Evolutionary conservation across 1,284 basidiomycete genomes (phyloP).

Genomic region (Mycena sp.): DNA sequence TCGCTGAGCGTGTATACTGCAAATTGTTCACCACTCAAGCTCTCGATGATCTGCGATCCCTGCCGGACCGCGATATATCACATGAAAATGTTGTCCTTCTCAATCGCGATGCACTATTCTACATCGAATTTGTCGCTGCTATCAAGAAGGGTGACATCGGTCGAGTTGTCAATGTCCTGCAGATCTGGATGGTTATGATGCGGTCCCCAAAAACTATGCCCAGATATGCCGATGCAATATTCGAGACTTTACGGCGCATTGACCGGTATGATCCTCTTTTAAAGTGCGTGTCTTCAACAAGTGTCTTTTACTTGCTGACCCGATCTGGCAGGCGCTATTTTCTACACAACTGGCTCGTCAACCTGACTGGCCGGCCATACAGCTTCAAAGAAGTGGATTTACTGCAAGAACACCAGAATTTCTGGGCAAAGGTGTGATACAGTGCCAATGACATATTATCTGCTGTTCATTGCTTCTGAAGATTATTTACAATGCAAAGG

Average conservation of each 20-base stretch:
- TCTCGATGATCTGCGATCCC: not conserved
- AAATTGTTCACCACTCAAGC: slow-evolving; percentile 1
- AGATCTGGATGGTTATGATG: slow-evolving; percentile 40
- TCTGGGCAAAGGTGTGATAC: slow-evolving; percentile 17
- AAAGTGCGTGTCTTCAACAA: not conserved
- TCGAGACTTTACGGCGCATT: slow-evolving; percentile 29
- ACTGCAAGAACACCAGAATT: slow-evolving; percentile 29
- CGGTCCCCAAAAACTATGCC: slow-evolving; percentile 39
- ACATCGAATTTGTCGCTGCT: no score
- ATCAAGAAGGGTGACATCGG: slow-evolving; percentile 45
- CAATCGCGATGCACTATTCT: slow-evolving; percentile 39
- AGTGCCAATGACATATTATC: not conserved
- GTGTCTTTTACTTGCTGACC: not conserved
- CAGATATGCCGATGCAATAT: slow-evolving; percentile 43
- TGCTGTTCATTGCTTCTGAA: not conserved
- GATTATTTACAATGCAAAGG: slow-evolving; percentile 33
- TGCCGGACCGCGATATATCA: slow-evolving; percentile 24
- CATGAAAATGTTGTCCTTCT: slow-evolving; percentile 38
- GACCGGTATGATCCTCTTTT: no score
- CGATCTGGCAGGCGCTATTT: not conserved
- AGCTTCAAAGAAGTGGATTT: slow-evolving; percentile 31
- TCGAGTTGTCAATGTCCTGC: slow-evolving; percentile 35
- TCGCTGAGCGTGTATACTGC: not conserved
- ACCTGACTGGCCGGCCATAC: slow-evolving; percentile 19
- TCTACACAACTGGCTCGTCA: no score